A percentile compares a stretch with the other conserved stretches of the same genome.
phyloP scores from a whole-genome alignment of 2,329 filamentous ascomycete species.

The Colletotrichum kahawae region DNA sequence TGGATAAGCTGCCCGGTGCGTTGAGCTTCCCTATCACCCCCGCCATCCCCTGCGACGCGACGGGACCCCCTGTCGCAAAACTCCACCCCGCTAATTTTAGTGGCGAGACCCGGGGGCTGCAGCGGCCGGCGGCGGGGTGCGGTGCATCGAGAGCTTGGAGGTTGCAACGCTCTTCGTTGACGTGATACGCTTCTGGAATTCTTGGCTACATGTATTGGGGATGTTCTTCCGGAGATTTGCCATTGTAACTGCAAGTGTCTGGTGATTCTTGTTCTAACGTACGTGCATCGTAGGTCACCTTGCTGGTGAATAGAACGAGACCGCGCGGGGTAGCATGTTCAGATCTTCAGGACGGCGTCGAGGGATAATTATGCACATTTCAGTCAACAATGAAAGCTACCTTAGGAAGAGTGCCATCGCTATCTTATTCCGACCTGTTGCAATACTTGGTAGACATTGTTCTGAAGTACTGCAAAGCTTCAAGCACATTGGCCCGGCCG shows the following conservation, averaged over 20 bases:
- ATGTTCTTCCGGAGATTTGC: not conserved
- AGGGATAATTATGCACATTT: too few species aligned
- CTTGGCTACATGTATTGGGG: not conserved
- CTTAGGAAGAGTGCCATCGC: not conserved
- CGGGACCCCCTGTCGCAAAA: not conserved
- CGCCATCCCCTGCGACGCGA: not conserved
- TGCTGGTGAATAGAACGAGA: not conserved
- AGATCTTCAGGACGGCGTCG: not conserved
- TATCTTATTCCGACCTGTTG: too few species aligned
- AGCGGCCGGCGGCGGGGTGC: not conserved
- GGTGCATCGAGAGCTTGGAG: not conserved
- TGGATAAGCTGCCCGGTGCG: not conserved
- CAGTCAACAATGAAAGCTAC: not conserved
- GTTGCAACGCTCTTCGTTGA: not conserved
- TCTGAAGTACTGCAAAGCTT: not conserved
- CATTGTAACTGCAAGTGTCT: not conserved
- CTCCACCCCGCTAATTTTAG: not conserved
- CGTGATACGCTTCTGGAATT: not conserved
- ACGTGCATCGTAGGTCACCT: not conserved
- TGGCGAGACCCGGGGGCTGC: not conserved
- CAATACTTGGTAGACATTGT: not conserved
- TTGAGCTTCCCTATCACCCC: not conserved
- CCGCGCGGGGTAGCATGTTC: not conserved
- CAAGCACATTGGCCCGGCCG: not conserved
- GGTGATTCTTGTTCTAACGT: not conserved